These are phyloP conservation scores for Pseudomicrostroma phylloplanum DNA, from an alignment of 1,284 basidiomycete species.

Conservation along the genomic window DNA sequence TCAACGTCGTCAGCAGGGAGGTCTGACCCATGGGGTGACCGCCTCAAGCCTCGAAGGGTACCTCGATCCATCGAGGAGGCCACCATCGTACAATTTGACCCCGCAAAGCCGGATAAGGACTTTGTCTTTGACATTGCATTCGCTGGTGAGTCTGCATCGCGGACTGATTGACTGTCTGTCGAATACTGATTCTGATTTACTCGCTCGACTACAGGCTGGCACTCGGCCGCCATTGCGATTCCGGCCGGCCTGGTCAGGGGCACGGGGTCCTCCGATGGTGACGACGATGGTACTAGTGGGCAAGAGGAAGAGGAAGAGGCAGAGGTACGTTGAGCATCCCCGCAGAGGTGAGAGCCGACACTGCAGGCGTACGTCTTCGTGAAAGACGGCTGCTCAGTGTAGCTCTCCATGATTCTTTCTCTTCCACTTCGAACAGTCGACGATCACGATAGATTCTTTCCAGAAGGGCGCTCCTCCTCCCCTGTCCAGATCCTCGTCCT, in stretches of 20 bases:
- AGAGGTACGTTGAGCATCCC: slow-evolving; percentile 3
- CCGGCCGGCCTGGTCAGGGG: not conserved
- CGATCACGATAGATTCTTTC: no score
- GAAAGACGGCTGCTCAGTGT: no score
- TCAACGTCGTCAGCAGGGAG: not conserved
- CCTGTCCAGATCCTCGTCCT: no score
- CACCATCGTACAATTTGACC: not conserved
- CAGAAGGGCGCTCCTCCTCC: no score
- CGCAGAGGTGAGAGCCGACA: no score
- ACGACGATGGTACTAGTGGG: not conserved
- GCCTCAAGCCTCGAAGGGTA: not conserved
- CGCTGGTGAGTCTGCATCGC: slow-evolving; percentile 13
- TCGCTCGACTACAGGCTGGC: not conserved
- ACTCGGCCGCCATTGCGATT: slow-evolving; percentile 5
- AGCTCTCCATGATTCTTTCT: no score
- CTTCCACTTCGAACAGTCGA: no score
- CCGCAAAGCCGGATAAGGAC: not conserved
- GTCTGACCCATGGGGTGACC: not conserved
- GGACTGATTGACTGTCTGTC: not conserved
- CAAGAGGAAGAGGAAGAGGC: not conserved
- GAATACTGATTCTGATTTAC: not conserved
- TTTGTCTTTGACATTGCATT: slow-evolving; percentile 32
- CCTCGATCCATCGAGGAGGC: not conserved
- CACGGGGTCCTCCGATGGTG: not conserved
- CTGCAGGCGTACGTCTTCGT: no score